Conservation (phyloP, 2,329 filamentous ascomycete species). For the Stagonosporopsis vannaccii region DNA sequence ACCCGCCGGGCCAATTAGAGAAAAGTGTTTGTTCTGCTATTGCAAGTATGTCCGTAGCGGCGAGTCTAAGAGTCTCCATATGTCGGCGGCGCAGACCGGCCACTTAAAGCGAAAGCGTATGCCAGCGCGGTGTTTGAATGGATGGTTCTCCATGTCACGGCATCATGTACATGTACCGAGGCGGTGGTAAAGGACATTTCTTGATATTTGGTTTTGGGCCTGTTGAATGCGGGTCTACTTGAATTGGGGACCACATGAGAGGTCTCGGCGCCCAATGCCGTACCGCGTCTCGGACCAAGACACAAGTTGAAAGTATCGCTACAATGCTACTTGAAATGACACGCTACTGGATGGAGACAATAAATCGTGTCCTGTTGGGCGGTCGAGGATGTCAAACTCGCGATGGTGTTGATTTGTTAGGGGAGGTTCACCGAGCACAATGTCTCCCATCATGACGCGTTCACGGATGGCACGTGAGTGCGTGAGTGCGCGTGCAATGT, state of each 20-base stretch:
- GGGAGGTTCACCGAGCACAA: neutral
- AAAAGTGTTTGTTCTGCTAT: no score
- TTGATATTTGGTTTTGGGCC: neutral
- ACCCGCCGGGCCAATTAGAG: neutral
- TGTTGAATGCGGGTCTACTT: neutral
- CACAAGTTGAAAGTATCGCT: neutral
- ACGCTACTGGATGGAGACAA: neutral
- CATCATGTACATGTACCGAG: neutral
- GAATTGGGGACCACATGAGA: no score
- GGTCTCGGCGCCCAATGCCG: neutral
- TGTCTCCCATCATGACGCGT: conserved; percentile 4
- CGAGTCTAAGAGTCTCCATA: neutral
- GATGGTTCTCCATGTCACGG: neutral
- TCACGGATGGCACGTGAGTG: conserved; percentile 5
- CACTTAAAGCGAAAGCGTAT: neutral
- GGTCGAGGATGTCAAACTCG: neutral
- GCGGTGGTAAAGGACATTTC: neutral
- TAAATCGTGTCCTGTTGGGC: neutral
- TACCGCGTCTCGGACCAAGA: neutral
- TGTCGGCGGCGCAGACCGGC: neutral
- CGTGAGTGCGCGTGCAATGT: conserved; percentile 12
- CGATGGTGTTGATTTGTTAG: neutral
- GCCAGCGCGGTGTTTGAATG: neutral
- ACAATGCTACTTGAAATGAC: neutral
- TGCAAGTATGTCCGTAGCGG: neutral